Conservation (phyloP, 2,329 filamentous ascomycete species). For the Sordariomycetes sp. region DNA sequence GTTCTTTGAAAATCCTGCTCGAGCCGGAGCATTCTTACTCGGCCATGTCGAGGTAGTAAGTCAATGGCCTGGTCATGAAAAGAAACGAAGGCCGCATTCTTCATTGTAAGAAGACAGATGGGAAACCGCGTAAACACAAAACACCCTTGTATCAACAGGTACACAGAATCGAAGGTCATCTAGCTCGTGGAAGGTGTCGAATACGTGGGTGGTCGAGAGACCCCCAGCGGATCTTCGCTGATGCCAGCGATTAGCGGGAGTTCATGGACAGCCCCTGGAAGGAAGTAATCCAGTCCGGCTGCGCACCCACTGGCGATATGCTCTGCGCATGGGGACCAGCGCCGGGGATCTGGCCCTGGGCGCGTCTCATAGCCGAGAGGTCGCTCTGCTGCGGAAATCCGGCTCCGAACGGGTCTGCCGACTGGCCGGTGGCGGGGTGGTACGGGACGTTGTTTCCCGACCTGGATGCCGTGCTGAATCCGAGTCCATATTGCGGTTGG, state of each 20-base stretch:
- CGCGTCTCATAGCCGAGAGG: neutral
- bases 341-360: constrained; percentile 15
- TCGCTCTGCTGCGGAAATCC: constrained; percentile 6
- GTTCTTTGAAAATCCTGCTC: neutral
- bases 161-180: neutral
- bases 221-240: neutral
- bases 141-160: neutral
- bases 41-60: neutral
- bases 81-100: neutral
- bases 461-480: neutral
- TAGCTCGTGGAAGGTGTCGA: neutral
- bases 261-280: constrained; percentile 68
- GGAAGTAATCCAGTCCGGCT: constrained; percentile 49
- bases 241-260: constrained; percentile 30
- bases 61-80: neutral
- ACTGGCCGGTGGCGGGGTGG: neutral
- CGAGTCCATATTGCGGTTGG: constrained; percentile 3
- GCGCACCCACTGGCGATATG: constrained; percentile 28
- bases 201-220: neutral
- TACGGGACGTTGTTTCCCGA: neutral
- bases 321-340: constrained; percentile 23
- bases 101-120: neutral
- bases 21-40: neutral
- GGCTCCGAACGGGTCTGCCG: neutral
- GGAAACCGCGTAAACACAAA: neutral